Percentiles rank a stretch among this genome's conserved stretches.
These are phyloP conservation scores for Tricholoma sp. DNA, from an alignment of 768 basidiomycete genomes.

Conservation along the genomic window DNA sequence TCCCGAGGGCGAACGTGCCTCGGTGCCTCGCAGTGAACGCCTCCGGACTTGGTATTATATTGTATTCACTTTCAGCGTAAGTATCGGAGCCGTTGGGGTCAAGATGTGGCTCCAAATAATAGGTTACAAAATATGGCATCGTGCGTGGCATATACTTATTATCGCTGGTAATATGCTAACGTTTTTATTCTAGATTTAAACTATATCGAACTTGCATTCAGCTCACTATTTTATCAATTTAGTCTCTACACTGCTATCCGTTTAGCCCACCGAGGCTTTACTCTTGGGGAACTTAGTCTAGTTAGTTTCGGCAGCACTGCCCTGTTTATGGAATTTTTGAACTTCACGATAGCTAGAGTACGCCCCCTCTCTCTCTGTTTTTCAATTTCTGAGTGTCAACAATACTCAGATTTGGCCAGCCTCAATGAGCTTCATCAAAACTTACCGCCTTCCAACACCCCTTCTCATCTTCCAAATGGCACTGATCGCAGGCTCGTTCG, in stretches of 20 bases:
- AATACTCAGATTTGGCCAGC: conserved; percentile 70
- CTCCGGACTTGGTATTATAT: conserved; percentile 59
- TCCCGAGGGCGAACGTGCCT: conserved; percentile 65
- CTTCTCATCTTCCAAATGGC: conserved; percentile 89
- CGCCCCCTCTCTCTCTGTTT: conserved; percentile 19
- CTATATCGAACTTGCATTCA: conserved; percentile 66
- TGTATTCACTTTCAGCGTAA: conserved; percentile 55
- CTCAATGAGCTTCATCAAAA: conserved; percentile 81
- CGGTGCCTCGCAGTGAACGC: conserved; percentile 72
- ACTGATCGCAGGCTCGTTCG: conserved; percentile 84
- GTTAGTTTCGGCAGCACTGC: conserved; percentile 87
- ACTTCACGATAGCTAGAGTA: conserved; percentile 79
- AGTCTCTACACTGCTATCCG: conserved; percentile 86
- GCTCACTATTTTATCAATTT: conserved; percentile 85
- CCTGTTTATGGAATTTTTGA: conserved; percentile 80
- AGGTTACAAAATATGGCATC: conserved; percentile 61
- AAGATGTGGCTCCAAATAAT: conserved; percentile 39
- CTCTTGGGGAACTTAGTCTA: conserved; percentile 87
- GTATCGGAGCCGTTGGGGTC: conserved; percentile 41
- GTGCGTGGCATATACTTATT: conserved; percentile 35
- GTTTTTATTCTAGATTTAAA: conserved; percentile 55
- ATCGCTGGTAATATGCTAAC: not conserved
- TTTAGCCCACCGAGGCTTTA: conserved; percentile 91
- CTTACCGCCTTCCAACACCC: conserved; percentile 90
- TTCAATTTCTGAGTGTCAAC: conserved; percentile 1